Percentiles rank a stretch among this genome's conserved stretches.
phyloP scores from a whole-genome alignment of 805 yeast genomes.

The Teunomyces pallodes region DNA sequence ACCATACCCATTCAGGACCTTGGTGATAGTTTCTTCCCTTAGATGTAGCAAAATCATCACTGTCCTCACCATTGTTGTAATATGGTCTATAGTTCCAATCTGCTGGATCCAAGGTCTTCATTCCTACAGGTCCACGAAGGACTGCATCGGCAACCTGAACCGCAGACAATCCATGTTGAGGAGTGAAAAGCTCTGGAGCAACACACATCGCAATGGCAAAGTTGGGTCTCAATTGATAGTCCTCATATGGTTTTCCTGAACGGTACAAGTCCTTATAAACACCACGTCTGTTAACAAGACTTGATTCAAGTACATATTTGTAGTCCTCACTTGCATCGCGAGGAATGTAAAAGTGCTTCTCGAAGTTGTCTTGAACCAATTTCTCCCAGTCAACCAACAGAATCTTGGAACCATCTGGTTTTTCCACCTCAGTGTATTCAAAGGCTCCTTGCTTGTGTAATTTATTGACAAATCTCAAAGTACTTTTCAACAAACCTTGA shows the following conservation, averaged over 20 bases:
- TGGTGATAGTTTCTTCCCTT: conserved; percentile 97
- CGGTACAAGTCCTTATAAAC: conserved; percentile 84
- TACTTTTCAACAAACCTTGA: conserved; percentile 81
- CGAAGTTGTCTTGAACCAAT: conserved; percentile 70
- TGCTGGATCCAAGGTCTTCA: conserved; percentile 88
- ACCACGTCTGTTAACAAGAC: conserved; percentile 82
- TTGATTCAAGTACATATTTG: conserved; percentile 58
- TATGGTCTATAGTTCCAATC: conserved; percentile 91
- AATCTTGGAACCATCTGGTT: conserved; percentile 55
- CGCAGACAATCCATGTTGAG: conserved; percentile 59
- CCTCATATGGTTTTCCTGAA: conserved; percentile 87
- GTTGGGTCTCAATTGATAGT: conserved; percentile 89
- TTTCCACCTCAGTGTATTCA: conserved; percentile 54
- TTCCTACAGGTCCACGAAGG: conserved; percentile 86
- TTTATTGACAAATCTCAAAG: conserved; percentile 73
- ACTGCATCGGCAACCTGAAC: conserved; percentile 66
- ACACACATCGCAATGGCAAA: conserved; percentile 91
- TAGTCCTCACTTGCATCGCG: conserved; percentile 56
- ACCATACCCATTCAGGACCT: conserved; percentile 99
- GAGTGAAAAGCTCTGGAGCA: conserved; percentile 86
- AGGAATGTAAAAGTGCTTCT: conserved; percentile 77
- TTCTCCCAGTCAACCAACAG: conserved; percentile 70
- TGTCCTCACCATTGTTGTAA: conserved; percentile 77
- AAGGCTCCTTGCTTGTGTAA: conserved; percentile 56
- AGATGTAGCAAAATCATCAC: conserved; percentile 83